Percentiles rank a stretch among this genome's conserved stretches.
Evolutionary conservation across 352 stramenopile species (phyloP).

Genomic region (Aphanomyces stellatus): DNA sequence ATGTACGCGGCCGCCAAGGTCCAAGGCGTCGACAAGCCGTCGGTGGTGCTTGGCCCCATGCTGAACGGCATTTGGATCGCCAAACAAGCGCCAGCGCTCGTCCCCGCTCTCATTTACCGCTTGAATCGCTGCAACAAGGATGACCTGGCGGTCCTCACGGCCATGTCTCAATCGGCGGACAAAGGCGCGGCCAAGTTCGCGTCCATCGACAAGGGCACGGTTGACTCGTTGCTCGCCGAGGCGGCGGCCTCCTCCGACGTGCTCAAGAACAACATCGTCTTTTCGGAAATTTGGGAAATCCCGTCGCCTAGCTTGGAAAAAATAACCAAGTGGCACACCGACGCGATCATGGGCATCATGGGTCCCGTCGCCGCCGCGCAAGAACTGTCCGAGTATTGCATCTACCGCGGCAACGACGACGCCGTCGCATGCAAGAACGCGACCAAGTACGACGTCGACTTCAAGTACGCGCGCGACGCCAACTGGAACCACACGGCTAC

Average conservation of each 20-base stretch:
- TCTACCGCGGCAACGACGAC: not conserved
- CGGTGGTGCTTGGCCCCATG: conserved; percentile 33
- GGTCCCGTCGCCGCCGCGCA: not conserved
- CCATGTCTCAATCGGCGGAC: conserved; percentile 24
- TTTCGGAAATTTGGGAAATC: conserved; percentile 25
- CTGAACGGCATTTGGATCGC: conserved; percentile 25
- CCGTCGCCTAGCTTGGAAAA: conserved; percentile 24
- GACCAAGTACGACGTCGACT: conserved; percentile 8
- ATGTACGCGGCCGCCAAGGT: conserved; percentile 20
- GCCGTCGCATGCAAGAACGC: not conserved
- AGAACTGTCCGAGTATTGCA: not conserved
- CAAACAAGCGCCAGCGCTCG: conserved; percentile 20
- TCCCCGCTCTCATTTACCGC: conserved; percentile 29
- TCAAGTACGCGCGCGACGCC: conserved; percentile 29
- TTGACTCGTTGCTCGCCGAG: conserved; percentile 14
- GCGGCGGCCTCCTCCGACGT: not conserved
- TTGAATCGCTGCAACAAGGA: conserved; percentile 25
- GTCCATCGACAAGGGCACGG: not conserved
- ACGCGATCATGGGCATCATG: conserved; percentile 19
- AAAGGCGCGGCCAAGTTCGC: conserved; percentile 1
- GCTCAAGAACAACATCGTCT: conserved; percentile 30
- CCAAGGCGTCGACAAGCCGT: conserved; percentile 20
- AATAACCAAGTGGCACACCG: conserved; percentile 22
- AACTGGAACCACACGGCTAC: conserved; percentile 27
- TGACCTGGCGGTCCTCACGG: conserved; percentile 28